phyloP scores from a whole-genome alignment of 1,284 basidiomycete genomes.

The Leccinum fuscescens region DNA sequence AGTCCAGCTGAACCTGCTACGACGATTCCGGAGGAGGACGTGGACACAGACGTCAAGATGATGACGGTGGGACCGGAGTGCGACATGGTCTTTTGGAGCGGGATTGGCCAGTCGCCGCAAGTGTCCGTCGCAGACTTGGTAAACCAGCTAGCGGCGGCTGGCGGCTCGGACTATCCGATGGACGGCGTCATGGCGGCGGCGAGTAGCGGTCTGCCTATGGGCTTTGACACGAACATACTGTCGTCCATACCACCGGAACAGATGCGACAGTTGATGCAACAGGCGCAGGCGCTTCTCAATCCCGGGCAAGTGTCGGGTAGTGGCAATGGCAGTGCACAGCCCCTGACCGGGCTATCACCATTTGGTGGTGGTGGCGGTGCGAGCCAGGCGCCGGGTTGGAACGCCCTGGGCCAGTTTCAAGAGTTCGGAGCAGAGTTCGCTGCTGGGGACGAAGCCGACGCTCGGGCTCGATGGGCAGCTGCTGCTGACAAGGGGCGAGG shows the following conservation, averaged over 20 bases:
- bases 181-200: slow-evolving; percentile 3
- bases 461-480: slow-evolving; percentile 40
- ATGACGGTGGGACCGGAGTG: slow-evolving; percentile 71
- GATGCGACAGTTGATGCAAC: slow-evolving; percentile 61
- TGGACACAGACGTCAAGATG: slow-evolving; percentile 55
- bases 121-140: slow-evolving; percentile 67
- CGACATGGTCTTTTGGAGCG: slow-evolving; percentile 63
- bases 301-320: slow-evolving; percentile 23
- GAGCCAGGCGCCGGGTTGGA: slow-evolving; percentile 30
- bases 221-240: slow-evolving; percentile 38
- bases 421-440: slow-evolving; percentile 35
- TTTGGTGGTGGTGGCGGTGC: slow-evolving; percentile 27
- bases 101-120: slow-evolving; percentile 34
- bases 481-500: slow-evolving; percentile 38
- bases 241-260: slow-evolving; percentile 52
- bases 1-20: slow-evolving; percentile 67
- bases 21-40: slow-evolving; percentile 63
- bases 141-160: slow-evolving; percentile 56
- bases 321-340: slow-evolving; percentile 20
- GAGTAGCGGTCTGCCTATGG: slow-evolving; percentile 18
- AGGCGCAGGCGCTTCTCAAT: slow-evolving; percentile 40
- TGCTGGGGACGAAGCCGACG: slow-evolving; percentile 37
- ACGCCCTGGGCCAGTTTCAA: slow-evolving; percentile 29
- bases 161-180: slow-evolving; percentile 33
- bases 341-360: slow-evolving; percentile 15